A percentile compares a stretch with the other conserved stretches of the same genome.
phyloP scores from a whole-genome alignment of 2,329 filamentous ascomycete genomes.

The Dactylellina parvicollis region DNA sequence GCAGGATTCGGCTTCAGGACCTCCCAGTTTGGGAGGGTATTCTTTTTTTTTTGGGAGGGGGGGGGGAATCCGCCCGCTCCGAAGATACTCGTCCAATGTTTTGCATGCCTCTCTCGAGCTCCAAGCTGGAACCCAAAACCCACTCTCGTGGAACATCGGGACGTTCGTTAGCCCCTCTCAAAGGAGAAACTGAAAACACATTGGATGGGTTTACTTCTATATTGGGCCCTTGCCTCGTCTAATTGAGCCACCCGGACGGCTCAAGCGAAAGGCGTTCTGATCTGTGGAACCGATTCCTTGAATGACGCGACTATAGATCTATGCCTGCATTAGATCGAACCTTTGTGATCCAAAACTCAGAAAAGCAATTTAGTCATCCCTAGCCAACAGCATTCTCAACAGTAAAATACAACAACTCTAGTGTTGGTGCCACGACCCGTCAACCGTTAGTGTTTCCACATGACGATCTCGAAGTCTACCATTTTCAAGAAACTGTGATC shows the following conservation, averaged over 20 bases:
- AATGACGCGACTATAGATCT: slow-evolving; percentile 39
- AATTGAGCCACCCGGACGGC: slow-evolving; percentile 29
- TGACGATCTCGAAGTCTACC: too few relatives aligned
- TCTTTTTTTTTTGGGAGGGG: too few relatives aligned
- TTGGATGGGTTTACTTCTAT: background rate
- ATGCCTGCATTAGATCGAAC: slow-evolving; percentile 20
- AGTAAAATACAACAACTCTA: slow-evolving; percentile 44
- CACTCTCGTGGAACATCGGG: slow-evolving; percentile 19
- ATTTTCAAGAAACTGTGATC: too few relatives aligned
- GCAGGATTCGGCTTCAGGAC: too few relatives aligned
- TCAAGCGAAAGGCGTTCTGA: slow-evolving; percentile 26
- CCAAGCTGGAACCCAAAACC: background rate
- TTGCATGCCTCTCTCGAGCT: background rate
- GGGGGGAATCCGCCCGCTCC: slow-evolving; percentile 30
- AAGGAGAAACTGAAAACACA: slow-evolving; percentile 1
- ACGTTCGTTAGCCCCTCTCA: background rate
- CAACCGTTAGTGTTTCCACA: background rate
- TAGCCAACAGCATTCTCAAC: slow-evolving; percentile 1
- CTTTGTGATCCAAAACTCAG: background rate
- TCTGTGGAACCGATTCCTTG: slow-evolving; percentile 31
- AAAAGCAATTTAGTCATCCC: slow-evolving; percentile 30
- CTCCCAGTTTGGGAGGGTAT: too few relatives aligned
- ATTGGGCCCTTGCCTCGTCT: slow-evolving; percentile 35
- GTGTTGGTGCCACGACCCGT: slow-evolving; percentile 21
- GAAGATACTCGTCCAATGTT: slow-evolving; percentile 28